Conservation (phyloP, 2,329 filamentous ascomycete species). For the Ampelomyces quisqualis region DNA sequence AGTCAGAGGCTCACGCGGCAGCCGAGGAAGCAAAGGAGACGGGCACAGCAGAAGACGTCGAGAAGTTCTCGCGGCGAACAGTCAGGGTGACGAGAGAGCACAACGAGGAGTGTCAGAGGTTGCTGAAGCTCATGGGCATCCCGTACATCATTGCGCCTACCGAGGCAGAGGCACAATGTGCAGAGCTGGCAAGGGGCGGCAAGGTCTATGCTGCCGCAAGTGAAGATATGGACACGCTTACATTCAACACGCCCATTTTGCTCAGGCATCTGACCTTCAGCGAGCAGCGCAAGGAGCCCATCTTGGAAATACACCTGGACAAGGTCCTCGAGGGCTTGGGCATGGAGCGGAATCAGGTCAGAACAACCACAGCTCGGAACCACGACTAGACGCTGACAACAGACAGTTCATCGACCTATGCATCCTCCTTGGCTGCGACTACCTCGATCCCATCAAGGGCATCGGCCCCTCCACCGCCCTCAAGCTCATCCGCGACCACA, state of each 20-base stretch:
- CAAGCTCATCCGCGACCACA: slow-evolving; percentile 91
- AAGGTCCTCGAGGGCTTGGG: slow-evolving; percentile 81
- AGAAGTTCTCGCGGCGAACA: slow-evolving; percentile 92
- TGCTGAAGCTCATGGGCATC: slow-evolving; percentile 93
- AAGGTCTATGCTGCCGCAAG: slow-evolving; percentile 97
- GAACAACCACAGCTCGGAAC: slow-evolving; percentile 9
- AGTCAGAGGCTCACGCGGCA: slow-evolving; percentile 84
- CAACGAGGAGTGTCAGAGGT: slow-evolving; percentile 87
- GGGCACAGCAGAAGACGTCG: slow-evolving; percentile 93
- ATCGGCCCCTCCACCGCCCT: slow-evolving; percentile 88
- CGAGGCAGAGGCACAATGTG: slow-evolving; percentile 96
- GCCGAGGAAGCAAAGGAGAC: slow-evolving; percentile 97
- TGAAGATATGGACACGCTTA: slow-evolving; percentile 98
- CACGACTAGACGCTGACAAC: slow-evolving; percentile 7
- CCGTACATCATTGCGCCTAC: slow-evolving; percentile 94
- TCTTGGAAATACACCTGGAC: slow-evolving; percentile 88
- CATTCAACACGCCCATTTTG: slow-evolving; percentile 89
- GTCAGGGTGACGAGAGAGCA: slow-evolving; percentile 96
- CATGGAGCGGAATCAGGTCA: slow-evolving; percentile 84
- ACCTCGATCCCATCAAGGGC: slow-evolving; percentile 94
- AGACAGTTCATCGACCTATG: slow-evolving; percentile 91
- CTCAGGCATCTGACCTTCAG: slow-evolving; percentile 93
- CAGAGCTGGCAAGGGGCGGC: slow-evolving; percentile 80
- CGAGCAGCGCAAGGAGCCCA: slow-evolving; percentile 95
- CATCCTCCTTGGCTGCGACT: slow-evolving; percentile 96